phyloP scores from a whole-genome alignment of 1,139 yeast genomes.

The Maudiozyma humilis region DNA sequence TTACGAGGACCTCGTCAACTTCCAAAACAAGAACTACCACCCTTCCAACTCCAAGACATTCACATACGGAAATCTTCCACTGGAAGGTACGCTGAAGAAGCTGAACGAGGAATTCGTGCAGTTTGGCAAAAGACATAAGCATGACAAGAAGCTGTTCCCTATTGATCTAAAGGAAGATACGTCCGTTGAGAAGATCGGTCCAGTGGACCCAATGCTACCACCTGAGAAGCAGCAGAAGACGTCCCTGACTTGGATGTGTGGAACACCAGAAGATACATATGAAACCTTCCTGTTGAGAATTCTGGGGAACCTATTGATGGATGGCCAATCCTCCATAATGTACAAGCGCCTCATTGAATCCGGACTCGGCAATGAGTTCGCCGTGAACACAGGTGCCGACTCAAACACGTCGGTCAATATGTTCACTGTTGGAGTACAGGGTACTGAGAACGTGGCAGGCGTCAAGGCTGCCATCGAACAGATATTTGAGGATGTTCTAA shows the following conservation, averaged over 20 bases:
- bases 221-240: constrained; percentile 62
- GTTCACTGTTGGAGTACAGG: constrained; percentile 81
- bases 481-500: constrained; percentile 41
- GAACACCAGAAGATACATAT: constrained; percentile 61
- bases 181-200: constrained; percentile 51
- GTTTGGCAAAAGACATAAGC: constrained; percentile 44
- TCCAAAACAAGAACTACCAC: constrained; percentile 69
- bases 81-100: constrained; percentile 52
- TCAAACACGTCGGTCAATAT: constrained; percentile 70
- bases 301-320: constrained; percentile 64
- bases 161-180: constrained; percentile 35
- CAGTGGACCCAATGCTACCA: constrained; percentile 76
- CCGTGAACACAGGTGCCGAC: constrained; percentile 85
- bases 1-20: constrained; percentile 67
- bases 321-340: constrained; percentile 88
- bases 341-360: constrained; percentile 78
- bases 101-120: constrained; percentile 44
- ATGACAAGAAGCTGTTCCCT: constrained; percentile 34
- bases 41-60: constrained; percentile 85
- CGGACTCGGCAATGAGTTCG: constrained; percentile 77
- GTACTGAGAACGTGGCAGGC: constrained; percentile 46
- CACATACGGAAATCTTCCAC: constrained; percentile 75
- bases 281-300: constrained; percentile 68
- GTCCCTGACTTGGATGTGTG: constrained; percentile 83
- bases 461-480: constrained; percentile 41